Conservation (phyloP, 1,139 yeast genomes). For the Debaryomyces sp. region DNA sequence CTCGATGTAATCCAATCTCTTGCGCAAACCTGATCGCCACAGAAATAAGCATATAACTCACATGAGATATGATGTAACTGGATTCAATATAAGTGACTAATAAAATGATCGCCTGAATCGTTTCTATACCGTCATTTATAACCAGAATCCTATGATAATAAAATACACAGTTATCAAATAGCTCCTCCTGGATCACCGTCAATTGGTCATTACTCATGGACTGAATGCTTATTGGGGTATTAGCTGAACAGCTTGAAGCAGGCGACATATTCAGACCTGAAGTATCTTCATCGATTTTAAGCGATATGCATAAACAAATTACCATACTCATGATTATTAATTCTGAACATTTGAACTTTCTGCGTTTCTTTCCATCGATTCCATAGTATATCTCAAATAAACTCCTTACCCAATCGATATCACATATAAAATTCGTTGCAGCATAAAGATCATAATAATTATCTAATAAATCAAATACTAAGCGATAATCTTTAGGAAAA, state of each 20-base stretch:
- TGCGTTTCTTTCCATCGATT: slow-evolving; percentile 3
- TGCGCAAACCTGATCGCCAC: slow-evolving; percentile 63
- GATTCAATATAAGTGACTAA: slow-evolving; percentile 49
- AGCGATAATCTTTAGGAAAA: slow-evolving; percentile 27
- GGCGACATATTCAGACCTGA: slow-evolving; percentile 9
- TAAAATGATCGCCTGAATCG: slow-evolving; percentile 52
- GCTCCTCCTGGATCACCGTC: slow-evolving; percentile 24
- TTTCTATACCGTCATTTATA: slow-evolving; percentile 51
- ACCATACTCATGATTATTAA: slow-evolving; percentile 36
- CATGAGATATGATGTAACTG: slow-evolving; percentile 43
- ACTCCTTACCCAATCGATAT: slow-evolving; percentile 18
- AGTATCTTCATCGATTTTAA: slow-evolving; percentile 21
- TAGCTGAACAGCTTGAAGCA: slow-evolving; percentile 4
- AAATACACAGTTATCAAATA: slow-evolving; percentile 42
- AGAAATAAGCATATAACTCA: slow-evolving; percentile 47
- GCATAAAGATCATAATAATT: slow-evolving; percentile 18
- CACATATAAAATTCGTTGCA: slow-evolving; percentile 19
- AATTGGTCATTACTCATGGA: slow-evolving; percentile 13
- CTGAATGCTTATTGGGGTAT: slow-evolving; percentile 8
- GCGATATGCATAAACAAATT: slow-evolving; percentile 28
- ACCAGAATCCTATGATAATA: slow-evolving; percentile 52
- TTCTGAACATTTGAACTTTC: slow-evolving; percentile 28
- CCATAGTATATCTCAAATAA: slow-evolving; percentile 27
- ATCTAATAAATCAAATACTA: slow-evolving; percentile 27
- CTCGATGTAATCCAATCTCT: slow-evolving; percentile 66